These are phyloP conservation scores for Scutellaria minor DNA, from an alignment of 257 asterid species.

Conservation along the genomic window DNA sequence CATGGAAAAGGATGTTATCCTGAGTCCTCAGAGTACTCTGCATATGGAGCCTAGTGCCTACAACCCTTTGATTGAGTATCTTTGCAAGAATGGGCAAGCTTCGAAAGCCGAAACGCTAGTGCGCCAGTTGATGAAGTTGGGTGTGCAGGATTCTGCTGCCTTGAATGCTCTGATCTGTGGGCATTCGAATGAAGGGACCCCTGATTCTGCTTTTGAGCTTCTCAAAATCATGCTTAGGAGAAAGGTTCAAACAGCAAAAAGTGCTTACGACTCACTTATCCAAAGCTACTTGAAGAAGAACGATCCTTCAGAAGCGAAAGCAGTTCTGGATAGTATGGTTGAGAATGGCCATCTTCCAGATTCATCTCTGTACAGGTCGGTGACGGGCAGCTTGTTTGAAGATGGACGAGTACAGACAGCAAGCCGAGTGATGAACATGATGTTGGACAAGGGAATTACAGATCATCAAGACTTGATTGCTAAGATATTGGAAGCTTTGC, in stretches of 20 bases:
- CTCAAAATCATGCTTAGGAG: conserved; percentile 76
- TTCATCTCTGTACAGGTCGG: conserved; percentile 68
- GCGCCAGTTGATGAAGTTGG: conserved; percentile 93
- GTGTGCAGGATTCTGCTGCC: conserved; percentile 77
- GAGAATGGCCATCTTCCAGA: conserved; percentile 82
- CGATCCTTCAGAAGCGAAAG: conserved; percentile 85
- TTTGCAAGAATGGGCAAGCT: conserved; percentile 78
- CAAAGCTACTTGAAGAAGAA: conserved; percentile 67
- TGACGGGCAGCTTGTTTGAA: conserved; percentile 82
- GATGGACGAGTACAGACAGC: conserved; percentile 97
- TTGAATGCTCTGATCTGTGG: conserved; percentile 69
- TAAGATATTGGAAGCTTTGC: conserved; percentile 77
- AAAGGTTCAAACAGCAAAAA: conserved; percentile 58
- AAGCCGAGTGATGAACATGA: conserved; percentile 87
- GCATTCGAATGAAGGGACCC: conserved; percentile 76
- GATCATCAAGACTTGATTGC: conserved; percentile 71
- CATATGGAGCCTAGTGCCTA: conserved; percentile 82
- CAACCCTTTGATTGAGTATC: conserved; percentile 73
- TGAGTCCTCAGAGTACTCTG: conserved; percentile 63
- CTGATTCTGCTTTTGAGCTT: conserved; percentile 75
- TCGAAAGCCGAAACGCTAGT: conserved; percentile 76
- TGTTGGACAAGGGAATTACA: conserved; percentile 84
- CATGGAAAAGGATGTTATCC: conserved; percentile 74
- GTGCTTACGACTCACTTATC: conserved; percentile 65
- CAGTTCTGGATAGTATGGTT: conserved; percentile 82